Evolutionary conservation across 306 rosid genomes (phyloP).

Genomic region (Begonia peltatifolia): DNA sequence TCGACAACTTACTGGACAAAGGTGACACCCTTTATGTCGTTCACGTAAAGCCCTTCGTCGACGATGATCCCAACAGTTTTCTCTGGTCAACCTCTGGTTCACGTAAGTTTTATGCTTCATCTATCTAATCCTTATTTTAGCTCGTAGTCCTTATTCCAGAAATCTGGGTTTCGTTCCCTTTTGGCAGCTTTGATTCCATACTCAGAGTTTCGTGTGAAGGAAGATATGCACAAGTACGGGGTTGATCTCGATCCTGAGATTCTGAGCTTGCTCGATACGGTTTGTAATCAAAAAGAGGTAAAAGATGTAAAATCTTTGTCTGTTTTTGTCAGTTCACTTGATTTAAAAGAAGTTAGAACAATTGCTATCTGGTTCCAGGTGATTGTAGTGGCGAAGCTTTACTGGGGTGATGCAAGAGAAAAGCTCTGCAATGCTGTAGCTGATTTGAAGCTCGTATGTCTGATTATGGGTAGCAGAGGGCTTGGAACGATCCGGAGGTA

Average conservation of each 20-base stretch:
- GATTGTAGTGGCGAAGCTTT: constrained; percentile 29
- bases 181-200: constrained; percentile 35
- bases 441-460: constrained; percentile 31
- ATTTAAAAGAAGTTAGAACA: no score
- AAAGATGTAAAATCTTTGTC: neutral
- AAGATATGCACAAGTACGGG: constrained; percentile 15
- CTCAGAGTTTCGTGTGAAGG: constrained; percentile 33
- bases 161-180: neutral
- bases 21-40: constrained; percentile 27
- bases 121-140: no score
- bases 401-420: constrained; percentile 49
- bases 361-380: constrained; percentile 13
- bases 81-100: constrained; percentile 40
- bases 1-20: constrained; percentile 22
- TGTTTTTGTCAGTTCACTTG: no score
- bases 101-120: constrained; percentile 15
- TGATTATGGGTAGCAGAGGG: constrained; percentile 52
- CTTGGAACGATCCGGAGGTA: constrained; percentile 38
- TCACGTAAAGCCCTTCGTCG: constrained; percentile 15
- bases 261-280: constrained; percentile 29
- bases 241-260: constrained; percentile 27
- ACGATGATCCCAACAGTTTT: constrained; percentile 15
- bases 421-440: constrained; percentile 20
- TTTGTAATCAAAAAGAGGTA: constrained; percentile 28
- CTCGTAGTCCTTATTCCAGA: no score